Percentiles rank a stretch among this genome's conserved stretches.
Evolutionary conservation across 495 filamentous ascomycete species (phyloP).

Genomic region (Recurvomyces mirabilis): DNA sequence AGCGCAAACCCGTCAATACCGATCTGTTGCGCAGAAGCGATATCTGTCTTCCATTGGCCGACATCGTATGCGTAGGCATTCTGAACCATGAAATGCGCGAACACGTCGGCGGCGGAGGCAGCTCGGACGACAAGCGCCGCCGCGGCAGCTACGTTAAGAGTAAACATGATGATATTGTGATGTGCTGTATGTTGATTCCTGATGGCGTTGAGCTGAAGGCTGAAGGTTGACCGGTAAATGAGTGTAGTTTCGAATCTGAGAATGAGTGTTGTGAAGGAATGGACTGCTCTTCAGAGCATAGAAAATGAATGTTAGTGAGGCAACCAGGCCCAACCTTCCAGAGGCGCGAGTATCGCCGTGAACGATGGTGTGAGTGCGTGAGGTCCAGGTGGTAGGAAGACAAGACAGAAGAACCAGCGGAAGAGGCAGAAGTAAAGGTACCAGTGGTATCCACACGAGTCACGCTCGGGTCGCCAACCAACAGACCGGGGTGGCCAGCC

Average conservation of each 20-base stretch:
- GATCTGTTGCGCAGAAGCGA: slow-evolving; percentile 15
- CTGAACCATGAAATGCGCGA: slow-evolving; percentile 24
- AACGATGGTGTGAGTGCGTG: not conserved
- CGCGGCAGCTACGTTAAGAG: not conserved
- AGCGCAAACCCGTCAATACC: slow-evolving; percentile 23
- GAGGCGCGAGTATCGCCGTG: slow-evolving; percentile 1
- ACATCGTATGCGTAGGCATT: slow-evolving; percentile 18
- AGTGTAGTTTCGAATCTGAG: too few relatives aligned
- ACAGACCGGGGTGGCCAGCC: too few relatives aligned
- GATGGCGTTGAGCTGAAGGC: too few relatives aligned
- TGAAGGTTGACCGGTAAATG: too few relatives aligned
- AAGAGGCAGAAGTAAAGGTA: not conserved
- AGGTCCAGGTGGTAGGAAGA: too few relatives aligned
- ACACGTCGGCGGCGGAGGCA: slow-evolving; percentile 14
- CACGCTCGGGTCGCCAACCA: too few relatives aligned
- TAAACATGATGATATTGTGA: slow-evolving; percentile 10
- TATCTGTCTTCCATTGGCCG: slow-evolving; percentile 18
- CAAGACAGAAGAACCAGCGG: too few relatives aligned
- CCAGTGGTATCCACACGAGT: too few relatives aligned
- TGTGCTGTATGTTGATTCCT: too few relatives aligned
- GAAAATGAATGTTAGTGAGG: slow-evolving; percentile 1
- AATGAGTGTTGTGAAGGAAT: too few relatives aligned
- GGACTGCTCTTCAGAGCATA: not conserved
- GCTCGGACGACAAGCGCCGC: slow-evolving; percentile 3
- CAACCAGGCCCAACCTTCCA: slow-evolving; percentile 7